Conservation (phyloP, 208 protist genomes). For the Leishmania mexicana region DNA sequence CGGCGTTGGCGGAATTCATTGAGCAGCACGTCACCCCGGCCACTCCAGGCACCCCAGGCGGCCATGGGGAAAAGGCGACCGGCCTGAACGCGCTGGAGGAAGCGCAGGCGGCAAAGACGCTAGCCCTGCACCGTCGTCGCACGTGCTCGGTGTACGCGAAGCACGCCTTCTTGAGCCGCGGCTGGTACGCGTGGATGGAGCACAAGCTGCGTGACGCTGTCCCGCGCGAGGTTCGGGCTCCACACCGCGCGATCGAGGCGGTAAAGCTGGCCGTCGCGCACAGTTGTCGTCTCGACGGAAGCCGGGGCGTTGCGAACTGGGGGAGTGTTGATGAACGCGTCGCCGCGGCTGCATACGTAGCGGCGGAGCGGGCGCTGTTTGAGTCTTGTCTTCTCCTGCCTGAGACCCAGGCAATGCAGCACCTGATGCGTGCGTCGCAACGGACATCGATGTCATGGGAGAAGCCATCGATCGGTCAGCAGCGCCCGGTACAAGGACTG, state of each 20-base stretch:
- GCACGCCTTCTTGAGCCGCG: constrained; percentile 32
- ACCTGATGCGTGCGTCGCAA: constrained; percentile 71
- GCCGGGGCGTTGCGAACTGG: not conserved
- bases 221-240: constrained; percentile 44
- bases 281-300: not conserved
- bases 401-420: constrained; percentile 65
- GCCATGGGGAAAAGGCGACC: not conserved
- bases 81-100: not conserved
- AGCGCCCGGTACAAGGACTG: constrained; percentile 4
- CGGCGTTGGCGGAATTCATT: constrained; percentile 15
- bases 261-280: constrained; percentile 37
- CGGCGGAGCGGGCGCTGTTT: constrained; percentile 59
- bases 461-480: not conserved
- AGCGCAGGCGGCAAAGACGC: constrained; percentile 2
- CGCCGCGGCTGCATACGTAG: constrained; percentile 23
- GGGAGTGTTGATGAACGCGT: not conserved
- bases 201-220: constrained; percentile 46
- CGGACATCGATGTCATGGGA: constrained; percentile 29
- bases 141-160: constrained; percentile 4
- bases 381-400: constrained; percentile 31
- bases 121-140: constrained; percentile 23
- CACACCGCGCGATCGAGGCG: constrained; percentile 49
- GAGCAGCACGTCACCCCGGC: not conserved
- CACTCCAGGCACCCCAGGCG: not conserved
- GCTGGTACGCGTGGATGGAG: constrained; percentile 41